These are phyloP conservation scores for Talaromyces thailandensis DNA, from an alignment of 495 filamentous ascomycete species.

Conservation along the genomic window DNA sequence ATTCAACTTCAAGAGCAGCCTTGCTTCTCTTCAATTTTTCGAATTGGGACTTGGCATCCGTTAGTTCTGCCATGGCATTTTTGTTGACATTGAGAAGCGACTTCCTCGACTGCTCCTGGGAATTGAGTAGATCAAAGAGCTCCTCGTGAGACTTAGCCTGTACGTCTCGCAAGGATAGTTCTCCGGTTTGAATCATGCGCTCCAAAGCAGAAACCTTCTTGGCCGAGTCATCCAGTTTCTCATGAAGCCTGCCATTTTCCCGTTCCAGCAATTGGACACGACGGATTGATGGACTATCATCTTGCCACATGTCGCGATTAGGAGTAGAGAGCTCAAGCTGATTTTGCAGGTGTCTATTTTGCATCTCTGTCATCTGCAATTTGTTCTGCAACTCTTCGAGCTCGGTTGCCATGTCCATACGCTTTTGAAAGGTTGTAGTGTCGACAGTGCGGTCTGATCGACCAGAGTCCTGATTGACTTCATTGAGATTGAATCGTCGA, in stretches of 20 bases:
- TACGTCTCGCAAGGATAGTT: constrained; percentile 82
- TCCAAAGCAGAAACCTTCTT: constrained; percentile 90
- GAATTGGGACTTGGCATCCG: constrained; percentile 75
- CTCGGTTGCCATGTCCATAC: constrained; percentile 86
- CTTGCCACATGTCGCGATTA: constrained; percentile 50
- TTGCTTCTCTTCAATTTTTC: constrained; percentile 78
- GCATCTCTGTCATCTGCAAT: constrained; percentile 91
- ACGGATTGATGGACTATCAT: constrained; percentile 75
- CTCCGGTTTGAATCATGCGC: constrained; percentile 77
- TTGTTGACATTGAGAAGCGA: constrained; percentile 78
- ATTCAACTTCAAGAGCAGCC: constrained; percentile 73
- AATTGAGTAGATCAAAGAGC: constrained; percentile 85
- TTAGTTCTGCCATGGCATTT: constrained; percentile 71
- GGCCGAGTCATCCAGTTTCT: constrained; percentile 88
- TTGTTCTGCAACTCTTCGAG: constrained; percentile 91
- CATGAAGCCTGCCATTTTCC: constrained; percentile 85
- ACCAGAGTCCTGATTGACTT: constrained; percentile 62
- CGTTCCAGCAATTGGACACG: constrained; percentile 88
- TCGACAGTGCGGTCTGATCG: constrained; percentile 87
- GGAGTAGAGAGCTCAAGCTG: constrained; percentile 64
- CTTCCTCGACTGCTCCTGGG: constrained; percentile 81
- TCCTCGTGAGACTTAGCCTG: constrained; percentile 94
- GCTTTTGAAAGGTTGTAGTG: constrained; percentile 77
- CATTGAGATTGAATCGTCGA: constrained; percentile 56
- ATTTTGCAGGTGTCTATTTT: constrained; percentile 86